A percentile compares a stretch with the other conserved stretches of the same genome.
Conservation (phyloP, 148 eudicot species). For the Talinum fruticosum region DNA sequence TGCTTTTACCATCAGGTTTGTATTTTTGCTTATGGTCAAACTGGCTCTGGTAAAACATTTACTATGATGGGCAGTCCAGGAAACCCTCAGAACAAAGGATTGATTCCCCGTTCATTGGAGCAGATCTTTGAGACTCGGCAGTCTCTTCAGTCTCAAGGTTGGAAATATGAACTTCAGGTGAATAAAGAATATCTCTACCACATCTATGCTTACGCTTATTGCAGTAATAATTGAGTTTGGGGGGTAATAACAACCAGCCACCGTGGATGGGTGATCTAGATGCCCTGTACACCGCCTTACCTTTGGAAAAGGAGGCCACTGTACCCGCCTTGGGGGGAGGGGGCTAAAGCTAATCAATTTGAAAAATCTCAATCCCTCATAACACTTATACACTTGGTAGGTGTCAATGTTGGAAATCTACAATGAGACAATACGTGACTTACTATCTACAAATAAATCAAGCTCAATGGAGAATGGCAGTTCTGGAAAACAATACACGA, state of each 20-base stretch:
- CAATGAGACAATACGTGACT: slow-evolving; percentile 88
- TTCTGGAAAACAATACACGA: slow-evolving; percentile 74
- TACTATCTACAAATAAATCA: slow-evolving; percentile 55
- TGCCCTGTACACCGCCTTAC: not conserved
- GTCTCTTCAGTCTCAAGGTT: slow-evolving; percentile 77
- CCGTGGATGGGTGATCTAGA: not conserved
- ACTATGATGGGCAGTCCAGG: slow-evolving; percentile 98
- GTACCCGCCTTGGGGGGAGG: too few species aligned
- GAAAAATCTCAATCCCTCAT: not conserved
- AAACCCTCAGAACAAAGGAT: slow-evolving; percentile 63
- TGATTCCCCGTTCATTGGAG: slow-evolving; percentile 89
- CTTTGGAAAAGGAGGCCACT: not conserved
- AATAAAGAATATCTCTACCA: slow-evolving; percentile 12
- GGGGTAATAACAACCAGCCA: too few species aligned
- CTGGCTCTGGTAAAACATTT: slow-evolving; percentile 95
- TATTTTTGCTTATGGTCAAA: slow-evolving; percentile 97
- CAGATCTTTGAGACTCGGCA: slow-evolving; percentile 84
- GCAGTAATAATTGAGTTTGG: too few species aligned
- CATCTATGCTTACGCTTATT: too few species aligned
- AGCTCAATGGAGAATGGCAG: slow-evolving; percentile 43
- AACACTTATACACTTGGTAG: slow-evolving; percentile 30
- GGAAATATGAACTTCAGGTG: slow-evolving; percentile 98
- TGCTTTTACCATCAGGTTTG: slow-evolving; percentile 55
- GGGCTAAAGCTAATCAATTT: not conserved
- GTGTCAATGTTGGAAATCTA: slow-evolving; percentile 97